Conservation (phyloP, 1,284 basidiomycete genomes). For the Earliella scabrosa region DNA sequence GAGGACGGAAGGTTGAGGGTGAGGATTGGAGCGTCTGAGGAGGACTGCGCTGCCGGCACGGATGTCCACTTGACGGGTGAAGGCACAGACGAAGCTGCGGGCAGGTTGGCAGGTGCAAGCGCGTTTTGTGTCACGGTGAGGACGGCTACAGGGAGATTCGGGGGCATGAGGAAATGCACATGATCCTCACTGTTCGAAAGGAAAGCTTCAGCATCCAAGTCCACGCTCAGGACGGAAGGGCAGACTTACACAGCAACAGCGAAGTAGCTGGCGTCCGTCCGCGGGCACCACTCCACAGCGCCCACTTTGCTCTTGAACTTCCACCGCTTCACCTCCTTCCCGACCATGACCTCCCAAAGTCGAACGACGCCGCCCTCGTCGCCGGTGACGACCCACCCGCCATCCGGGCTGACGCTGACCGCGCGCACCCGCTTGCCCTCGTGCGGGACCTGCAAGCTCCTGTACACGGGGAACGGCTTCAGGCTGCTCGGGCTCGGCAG, state of each 20-base stretch:
- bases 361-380: slow-evolving; percentile 89
- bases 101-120: slow-evolving; percentile 66
- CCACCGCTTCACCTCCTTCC: slow-evolving; percentile 91
- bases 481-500: slow-evolving; percentile 94
- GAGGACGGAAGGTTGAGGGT: slow-evolving; percentile 62
- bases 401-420: slow-evolving; percentile 85
- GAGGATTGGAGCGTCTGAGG: slow-evolving; percentile 60
- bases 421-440: slow-evolving; percentile 76
- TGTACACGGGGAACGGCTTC: slow-evolving; percentile 93
- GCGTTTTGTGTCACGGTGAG: slow-evolving; percentile 66
- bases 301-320: slow-evolving; percentile 83
- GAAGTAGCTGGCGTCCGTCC: slow-evolving; percentile 83
- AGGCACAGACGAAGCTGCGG: slow-evolving; percentile 59
- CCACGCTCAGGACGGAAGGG: too few relatives aligned
- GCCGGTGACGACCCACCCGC: slow-evolving; percentile 91
- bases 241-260: slow-evolving; percentile 81
- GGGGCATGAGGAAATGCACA: slow-evolving; percentile 85
- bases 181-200: slow-evolving; percentile 67
- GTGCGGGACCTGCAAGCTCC: slow-evolving; percentile 77
- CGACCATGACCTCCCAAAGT: slow-evolving; percentile 95
- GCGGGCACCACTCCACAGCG: slow-evolving; percentile 93
- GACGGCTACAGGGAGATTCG: slow-evolving; percentile 64
- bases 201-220: slow-evolving; percentile 10
- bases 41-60: slow-evolving; percentile 48
- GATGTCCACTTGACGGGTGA: slow-evolving; percentile 73